Evolutionary conservation across 805 yeast species (phyloP).

Genomic region (Blastobotrys muscicola): DNA sequence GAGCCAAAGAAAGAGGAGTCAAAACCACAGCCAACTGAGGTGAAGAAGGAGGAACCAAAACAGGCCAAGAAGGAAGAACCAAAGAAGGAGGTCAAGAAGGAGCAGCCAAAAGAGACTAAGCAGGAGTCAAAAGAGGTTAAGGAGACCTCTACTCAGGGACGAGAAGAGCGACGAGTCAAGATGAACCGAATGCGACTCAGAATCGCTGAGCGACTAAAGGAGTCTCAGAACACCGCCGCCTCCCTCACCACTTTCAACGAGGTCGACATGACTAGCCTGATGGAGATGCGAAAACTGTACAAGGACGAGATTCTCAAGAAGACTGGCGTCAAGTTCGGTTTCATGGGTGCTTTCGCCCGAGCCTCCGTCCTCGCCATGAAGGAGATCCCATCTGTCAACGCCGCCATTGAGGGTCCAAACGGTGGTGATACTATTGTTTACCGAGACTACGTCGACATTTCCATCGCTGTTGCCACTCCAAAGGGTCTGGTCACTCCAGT

Average conservation of each 20-base stretch:
- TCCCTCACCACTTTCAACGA: constrained; percentile 96
- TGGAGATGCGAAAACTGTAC: constrained; percentile 92
- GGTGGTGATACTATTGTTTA: constrained; percentile 84
- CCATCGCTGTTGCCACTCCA: constrained; percentile 97
- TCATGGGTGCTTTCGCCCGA: constrained; percentile 97
- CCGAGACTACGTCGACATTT: constrained; percentile 93
- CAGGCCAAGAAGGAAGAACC: constrained; percentile 17
- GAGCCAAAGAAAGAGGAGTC: constrained; percentile 20
- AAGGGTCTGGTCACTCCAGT: constrained; percentile 98
- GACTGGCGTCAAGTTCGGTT: constrained; percentile 91
- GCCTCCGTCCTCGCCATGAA: constrained; percentile 89
- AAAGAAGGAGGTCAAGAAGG: constrained; percentile 23
- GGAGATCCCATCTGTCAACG: constrained; percentile 92
- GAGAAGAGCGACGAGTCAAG: constrained; percentile 86
- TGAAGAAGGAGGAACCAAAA: constrained; percentile 26
- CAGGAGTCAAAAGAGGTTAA: too few species aligned
- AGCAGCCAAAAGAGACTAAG: constrained; percentile 25
- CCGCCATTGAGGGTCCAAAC: constrained; percentile 65
- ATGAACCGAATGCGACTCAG: constrained; percentile 99
- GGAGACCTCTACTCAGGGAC: constrained; percentile 28
- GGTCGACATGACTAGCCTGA: constrained; percentile 86
- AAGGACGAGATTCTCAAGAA: constrained; percentile 93
- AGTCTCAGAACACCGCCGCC: constrained; percentile 98
- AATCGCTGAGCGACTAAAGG: constrained; percentile 98
- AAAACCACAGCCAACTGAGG: constrained; percentile 23